phyloP scores from a whole-genome alignment of 495 filamentous ascomycete genomes.

The Polyplosphaeria fusca region DNA sequence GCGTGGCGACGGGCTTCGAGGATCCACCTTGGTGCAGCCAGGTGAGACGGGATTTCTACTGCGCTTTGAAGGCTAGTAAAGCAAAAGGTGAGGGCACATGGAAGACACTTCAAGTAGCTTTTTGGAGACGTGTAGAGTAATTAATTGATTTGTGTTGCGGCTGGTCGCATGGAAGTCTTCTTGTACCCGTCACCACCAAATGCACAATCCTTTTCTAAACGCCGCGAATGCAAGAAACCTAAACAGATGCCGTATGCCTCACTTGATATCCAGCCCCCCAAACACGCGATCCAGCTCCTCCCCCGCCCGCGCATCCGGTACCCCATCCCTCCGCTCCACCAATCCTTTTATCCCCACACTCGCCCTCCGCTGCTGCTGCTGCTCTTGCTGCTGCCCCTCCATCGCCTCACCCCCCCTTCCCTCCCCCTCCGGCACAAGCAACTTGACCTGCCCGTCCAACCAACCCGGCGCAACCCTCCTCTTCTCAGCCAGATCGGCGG shows the following conservation, averaged over 20 bases:
- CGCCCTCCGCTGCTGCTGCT: slow-evolving; percentile 38
- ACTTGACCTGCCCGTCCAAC: slow-evolving; percentile 81
- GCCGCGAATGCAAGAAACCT: too few species aligned
- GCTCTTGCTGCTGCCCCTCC: slow-evolving; percentile 5
- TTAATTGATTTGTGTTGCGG: slow-evolving; percentile 25
- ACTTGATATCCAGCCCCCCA: slow-evolving; percentile 57
- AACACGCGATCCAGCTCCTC: slow-evolving; percentile 88
- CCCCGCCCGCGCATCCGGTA: slow-evolving; percentile 51
- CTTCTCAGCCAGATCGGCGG: slow-evolving; percentile 88
- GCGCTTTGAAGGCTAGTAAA: neutral
- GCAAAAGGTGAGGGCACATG: slow-evolving; percentile 4
- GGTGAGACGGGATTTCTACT: too few species aligned
- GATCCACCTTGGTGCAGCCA: neutral
- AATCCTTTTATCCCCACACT: slow-evolving; percentile 48
- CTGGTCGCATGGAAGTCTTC: too few species aligned
- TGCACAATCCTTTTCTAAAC: too few species aligned
- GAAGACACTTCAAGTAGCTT: slow-evolving; percentile 11
- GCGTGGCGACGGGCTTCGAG: slow-evolving; percentile 20
- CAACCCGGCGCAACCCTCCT: slow-evolving; percentile 86
- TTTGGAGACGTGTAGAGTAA: slow-evolving; percentile 24
- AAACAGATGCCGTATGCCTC: too few species aligned
- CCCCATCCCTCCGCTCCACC: slow-evolving; percentile 26
- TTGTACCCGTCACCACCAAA: too few species aligned
- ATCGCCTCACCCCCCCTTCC: slow-evolving; percentile 9
- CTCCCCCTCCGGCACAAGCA: slow-evolving; percentile 70